Percentiles rank a stretch among this genome's conserved stretches.
These are phyloP conservation scores for Apostasia ramifera DNA, from an alignment of 106 monocot genomes.

Conservation along the genomic window DNA sequence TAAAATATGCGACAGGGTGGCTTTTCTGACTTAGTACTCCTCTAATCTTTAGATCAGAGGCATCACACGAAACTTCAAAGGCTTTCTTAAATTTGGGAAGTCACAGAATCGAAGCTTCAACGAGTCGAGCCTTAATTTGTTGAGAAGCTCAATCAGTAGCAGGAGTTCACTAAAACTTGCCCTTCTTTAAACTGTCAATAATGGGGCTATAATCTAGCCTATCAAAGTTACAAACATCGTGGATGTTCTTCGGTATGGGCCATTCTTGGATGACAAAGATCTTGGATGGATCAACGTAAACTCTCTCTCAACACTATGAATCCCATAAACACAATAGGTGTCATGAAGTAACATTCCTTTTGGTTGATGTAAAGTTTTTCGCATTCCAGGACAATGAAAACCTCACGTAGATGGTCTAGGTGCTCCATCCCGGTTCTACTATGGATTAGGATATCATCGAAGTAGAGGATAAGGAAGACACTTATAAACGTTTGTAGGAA, in stretches of 20 bases:
- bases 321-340: neutral
- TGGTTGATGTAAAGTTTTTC: neutral
- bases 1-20: no score
- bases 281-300: neutral
- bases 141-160: no score
- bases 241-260: neutral
- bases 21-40: no score
- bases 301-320: neutral
- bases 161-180: no score
- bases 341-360: neutral
- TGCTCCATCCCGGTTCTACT: neutral
- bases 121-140: no score
- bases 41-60: no score
- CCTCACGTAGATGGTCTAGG: neutral
- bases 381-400: neutral
- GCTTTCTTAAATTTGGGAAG: no score
- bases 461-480: neutral
- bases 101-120: no score
- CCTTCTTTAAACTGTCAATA: neutral
- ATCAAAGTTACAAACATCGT: neutral
- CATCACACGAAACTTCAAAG: no score
- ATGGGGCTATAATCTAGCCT: neutral
- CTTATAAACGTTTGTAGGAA: neutral
- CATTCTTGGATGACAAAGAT: neutral
- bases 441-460: neutral